These are phyloP conservation scores for Botrytis sinoallii DNA, from an alignment of 2,329 filamentous ascomycete species.

Conservation along the genomic window DNA sequence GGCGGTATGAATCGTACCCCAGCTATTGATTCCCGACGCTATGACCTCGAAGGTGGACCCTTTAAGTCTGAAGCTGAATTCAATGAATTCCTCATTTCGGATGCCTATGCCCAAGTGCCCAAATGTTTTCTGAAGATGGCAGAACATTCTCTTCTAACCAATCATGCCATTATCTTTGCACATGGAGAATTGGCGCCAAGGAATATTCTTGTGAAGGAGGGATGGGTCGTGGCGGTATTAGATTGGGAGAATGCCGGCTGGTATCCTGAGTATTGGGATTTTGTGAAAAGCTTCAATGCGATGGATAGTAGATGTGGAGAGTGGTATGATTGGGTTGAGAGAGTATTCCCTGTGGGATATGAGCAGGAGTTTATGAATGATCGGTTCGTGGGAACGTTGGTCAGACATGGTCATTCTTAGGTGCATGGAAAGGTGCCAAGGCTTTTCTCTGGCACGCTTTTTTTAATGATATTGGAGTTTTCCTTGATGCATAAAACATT, in stretches of 20 bases:
- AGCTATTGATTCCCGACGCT: conserved; percentile 20
- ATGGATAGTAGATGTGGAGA: conserved; percentile 3
- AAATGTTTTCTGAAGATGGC: conserved; percentile 9
- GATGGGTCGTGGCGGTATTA: conserved; percentile 1
- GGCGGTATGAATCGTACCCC: conserved; percentile 18
- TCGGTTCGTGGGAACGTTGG: conserved; percentile 17
- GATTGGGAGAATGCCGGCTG: conserved; percentile 21
- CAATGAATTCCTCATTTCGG: conserved; percentile 20
- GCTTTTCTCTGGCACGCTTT: not conserved
- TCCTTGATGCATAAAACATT: not conserved
- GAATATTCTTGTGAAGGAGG: conserved; percentile 18
- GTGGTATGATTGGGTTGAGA: conserved; percentile 19
- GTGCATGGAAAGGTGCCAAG: not conserved
- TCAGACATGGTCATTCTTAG: conserved; percentile 15
- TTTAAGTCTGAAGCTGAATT: conserved; percentile 22
- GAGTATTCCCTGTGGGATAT: conserved; percentile 9
- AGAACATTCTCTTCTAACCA: not conserved
- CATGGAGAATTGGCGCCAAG: conserved; percentile 18
- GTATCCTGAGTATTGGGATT: conserved; percentile 23
- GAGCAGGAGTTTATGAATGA: conserved; percentile 21
- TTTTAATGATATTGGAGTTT: not conserved
- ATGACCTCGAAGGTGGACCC: conserved; percentile 20
- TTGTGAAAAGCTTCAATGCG: conserved; percentile 15
- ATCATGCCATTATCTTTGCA: conserved; percentile 16
- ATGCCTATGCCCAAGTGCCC: not conserved